Evolutionary conservation across 2,329 filamentous ascomycete species (phyloP).

Genomic region (Aureobasidium subglaciale): DNA sequence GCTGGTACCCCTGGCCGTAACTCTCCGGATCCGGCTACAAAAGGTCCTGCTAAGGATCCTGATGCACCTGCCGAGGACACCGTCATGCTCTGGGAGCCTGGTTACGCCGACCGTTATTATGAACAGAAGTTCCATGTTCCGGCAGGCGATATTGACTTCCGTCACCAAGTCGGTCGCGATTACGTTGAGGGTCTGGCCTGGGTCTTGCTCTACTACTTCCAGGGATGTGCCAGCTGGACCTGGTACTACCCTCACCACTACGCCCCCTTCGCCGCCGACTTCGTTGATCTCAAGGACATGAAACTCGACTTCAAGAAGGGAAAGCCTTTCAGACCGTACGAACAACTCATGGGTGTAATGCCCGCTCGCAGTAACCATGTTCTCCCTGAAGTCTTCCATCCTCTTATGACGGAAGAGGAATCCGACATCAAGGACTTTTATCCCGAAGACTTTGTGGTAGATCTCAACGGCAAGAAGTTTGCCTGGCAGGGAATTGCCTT

Average conservation of each 20-base stretch:
- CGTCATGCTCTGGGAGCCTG: slow-evolving; percentile 88
- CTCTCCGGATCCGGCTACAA: slow-evolving; percentile 41
- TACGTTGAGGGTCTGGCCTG: slow-evolving; percentile 93
- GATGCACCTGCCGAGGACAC: slow-evolving; percentile 68
- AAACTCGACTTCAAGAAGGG: slow-evolving; percentile 78
- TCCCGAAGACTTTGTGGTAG: slow-evolving; percentile 84
- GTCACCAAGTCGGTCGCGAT: slow-evolving; percentile 78
- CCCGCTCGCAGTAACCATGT: slow-evolving; percentile 89
- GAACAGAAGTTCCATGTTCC: slow-evolving; percentile 90
- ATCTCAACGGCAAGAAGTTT: slow-evolving; percentile 97
- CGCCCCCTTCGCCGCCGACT: slow-evolving; percentile 93
- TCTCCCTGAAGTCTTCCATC: slow-evolving; percentile 79
- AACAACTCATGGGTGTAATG: slow-evolving; percentile 96
- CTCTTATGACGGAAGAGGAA: slow-evolving; percentile 79
- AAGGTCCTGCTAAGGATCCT: slow-evolving; percentile 31
- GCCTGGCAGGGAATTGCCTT: slow-evolving; percentile 95
- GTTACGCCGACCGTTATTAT: slow-evolving; percentile 93
- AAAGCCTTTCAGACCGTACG: slow-evolving; percentile 80
- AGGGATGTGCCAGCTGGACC: slow-evolving; percentile 96
- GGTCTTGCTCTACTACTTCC: slow-evolving; percentile 96
- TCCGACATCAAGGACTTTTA: slow-evolving; percentile 98
- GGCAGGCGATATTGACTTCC: slow-evolving; percentile 74
- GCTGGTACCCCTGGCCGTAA: slow-evolving; percentile 50
- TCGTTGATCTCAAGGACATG: slow-evolving; percentile 73
- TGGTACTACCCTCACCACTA: slow-evolving; percentile 99